Base-by-base conservation (phyloP, 2,329 filamentous ascomycete genomes). In the Aschersonia sp. region DNA sequence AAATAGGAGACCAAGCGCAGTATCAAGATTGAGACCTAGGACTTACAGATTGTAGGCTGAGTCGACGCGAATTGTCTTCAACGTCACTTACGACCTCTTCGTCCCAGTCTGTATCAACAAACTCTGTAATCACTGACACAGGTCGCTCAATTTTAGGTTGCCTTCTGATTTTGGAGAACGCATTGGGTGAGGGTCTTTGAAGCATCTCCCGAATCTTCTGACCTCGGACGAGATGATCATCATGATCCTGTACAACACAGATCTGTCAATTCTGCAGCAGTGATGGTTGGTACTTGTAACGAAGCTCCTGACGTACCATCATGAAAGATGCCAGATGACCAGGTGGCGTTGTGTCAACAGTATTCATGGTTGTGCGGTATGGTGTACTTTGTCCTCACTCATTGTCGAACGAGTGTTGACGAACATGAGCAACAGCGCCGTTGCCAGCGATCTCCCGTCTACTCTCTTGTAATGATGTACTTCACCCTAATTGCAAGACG, bases 91-190 rank as follows among this genome's bases (percentile, higher is more conserved):
- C 31, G 52, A 75, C 65, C 35, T 66, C 63, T 53, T 89, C 85
- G 42, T 79, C 75, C 68, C 73, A 78, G 52, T 91, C 85, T 41
- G 84, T 87, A 58, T 89, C 85, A 60, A 83, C 81, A 54, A 88
- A 84, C 57, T 89, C 83, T 29, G 85, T 91, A 43, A 82, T 77
- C 51, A 85, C 74, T 40, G 85, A 89, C 40, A 77, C 63, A 40
- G 84, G 84, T 50, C 83, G 73, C 48, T 69, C 67, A 9, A 55
- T 49, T 47, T 71, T 65, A 29, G 65, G 70, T 51, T 74, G 70
- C 48, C 62, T 62, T 57, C 74, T 76, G 52, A 75, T 63, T 55
- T 72, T 72, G 64, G 85, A 84, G 60, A 85, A 79, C 20, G 78
- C 65, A 63, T 80, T 75, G 54, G 73, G 70, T 30, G 65, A 61